Percentiles rank a stretch among this genome's conserved stretches.
Evolutionary conservation across 768 basidiomycete genomes (phyloP).

Genomic region (Rhodotorula taiwanensis): DNA sequence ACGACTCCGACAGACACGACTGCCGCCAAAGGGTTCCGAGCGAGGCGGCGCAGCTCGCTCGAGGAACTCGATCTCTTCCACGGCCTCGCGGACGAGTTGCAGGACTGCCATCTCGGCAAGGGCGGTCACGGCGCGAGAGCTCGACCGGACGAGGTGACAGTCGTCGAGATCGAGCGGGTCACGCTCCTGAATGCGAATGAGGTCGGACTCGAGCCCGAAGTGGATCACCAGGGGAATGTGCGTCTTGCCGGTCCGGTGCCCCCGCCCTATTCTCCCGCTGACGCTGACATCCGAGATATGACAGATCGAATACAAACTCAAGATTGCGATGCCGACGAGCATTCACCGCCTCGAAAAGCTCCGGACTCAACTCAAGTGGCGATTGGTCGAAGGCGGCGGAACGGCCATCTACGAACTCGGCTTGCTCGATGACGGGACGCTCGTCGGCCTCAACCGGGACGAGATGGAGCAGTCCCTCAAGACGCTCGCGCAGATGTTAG

Average conservation of each 20-base stretch:
- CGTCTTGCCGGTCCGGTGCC: background rate
- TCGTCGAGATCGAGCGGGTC: background rate
- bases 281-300: background rate
- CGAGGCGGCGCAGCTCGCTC: background rate
- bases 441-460: constrained; percentile 63
- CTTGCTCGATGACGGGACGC: constrained; percentile 80
- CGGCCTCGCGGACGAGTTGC: constrained; percentile 4
- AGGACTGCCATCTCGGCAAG: background rate
- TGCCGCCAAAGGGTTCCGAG: background rate
- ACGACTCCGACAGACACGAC: background rate
- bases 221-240: constrained; percentile 18
- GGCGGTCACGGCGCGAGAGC: background rate
- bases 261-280: background rate
- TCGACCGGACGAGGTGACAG: background rate
- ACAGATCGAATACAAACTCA: constrained; percentile 34
- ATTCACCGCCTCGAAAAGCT: constrained; percentile 52
- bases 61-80: constrained; percentile 2
- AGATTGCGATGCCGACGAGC: constrained; percentile 11
- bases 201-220: constrained; percentile 10
- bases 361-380: constrained; percentile 93
- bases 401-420: constrained; percentile 71
- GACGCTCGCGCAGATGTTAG: constrained; percentile 88
- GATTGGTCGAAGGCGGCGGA: constrained; percentile 74
- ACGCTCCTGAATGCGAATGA: background rate
- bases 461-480: constrained; percentile 76